A percentile compares a stretch with the other conserved stretches of the same genome.
These are phyloP conservation scores for Citrus mangshanensis DNA, from an alignment of 345 rosid genomes.

Conservation along the genomic window DNA sequence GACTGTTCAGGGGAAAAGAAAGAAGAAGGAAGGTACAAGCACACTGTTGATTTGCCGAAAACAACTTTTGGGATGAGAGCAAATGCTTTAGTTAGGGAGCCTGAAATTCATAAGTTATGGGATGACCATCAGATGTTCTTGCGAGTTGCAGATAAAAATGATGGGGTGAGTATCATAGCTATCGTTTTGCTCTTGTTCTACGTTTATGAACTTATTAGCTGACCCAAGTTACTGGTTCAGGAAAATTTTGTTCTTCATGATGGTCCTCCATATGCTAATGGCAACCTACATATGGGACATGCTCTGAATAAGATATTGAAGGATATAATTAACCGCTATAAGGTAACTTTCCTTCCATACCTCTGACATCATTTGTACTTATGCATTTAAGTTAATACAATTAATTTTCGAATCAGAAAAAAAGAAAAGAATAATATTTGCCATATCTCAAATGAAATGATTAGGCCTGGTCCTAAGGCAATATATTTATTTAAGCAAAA, in stretches of 20 bases:
- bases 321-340: constrained; percentile 91
- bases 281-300: constrained; percentile 91
- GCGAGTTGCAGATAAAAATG: constrained; percentile 65
- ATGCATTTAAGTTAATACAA: neutral
- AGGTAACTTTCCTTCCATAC: constrained; percentile 41
- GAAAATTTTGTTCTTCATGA: constrained; percentile 89
- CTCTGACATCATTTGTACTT: constrained; percentile 6
- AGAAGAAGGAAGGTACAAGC: constrained; percentile 89
- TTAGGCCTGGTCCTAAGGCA: neutral
- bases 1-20: constrained; percentile 62
- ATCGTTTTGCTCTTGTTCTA: constrained; percentile 14
- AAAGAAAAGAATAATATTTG: neutral
- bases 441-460: neutral
- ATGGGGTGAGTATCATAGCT: constrained; percentile 57
- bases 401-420: neutral
- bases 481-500: neutral
- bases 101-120: constrained; percentile 90
- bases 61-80: constrained; percentile 91
- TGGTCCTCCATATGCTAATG: constrained; percentile 98
- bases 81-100: constrained; percentile 79
- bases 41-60: constrained; percentile 85
- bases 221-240: constrained; percentile 39
- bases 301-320: constrained; percentile 94
- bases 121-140: constrained; percentile 80
- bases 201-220: constrained; percentile 24